These are phyloP conservation scores for Populus euphratica DNA, from an alignment of 345 rosid species.

Conservation along the genomic window DNA sequence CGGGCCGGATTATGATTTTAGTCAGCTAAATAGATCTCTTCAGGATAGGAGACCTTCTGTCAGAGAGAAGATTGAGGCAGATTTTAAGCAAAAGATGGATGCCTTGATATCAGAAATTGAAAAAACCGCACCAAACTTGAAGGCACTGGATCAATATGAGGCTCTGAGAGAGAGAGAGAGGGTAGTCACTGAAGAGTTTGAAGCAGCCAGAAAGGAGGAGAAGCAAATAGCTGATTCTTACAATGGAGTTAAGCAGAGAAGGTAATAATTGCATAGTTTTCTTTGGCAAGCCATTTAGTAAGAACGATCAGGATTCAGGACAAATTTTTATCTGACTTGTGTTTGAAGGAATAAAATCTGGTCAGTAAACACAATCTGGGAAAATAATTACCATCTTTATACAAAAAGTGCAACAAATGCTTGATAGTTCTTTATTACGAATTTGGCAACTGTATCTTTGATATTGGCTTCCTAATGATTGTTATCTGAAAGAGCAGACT, in stretches of 20 bases:
- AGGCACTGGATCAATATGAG: conserved; percentile 91
- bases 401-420: neutral
- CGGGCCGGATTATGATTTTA: conserved; percentile 72
- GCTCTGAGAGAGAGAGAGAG: conserved; percentile 80
- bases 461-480: neutral
- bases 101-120: conserved; percentile 67
- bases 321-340: neutral
- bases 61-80: conserved; percentile 70
- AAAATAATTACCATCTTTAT: neutral
- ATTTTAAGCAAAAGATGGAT: conserved; percentile 79
- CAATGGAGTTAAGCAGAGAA: conserved; percentile 73
- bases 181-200: conserved; percentile 74
- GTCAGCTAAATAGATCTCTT: conserved; percentile 69
- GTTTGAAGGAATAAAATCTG: neutral
- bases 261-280: conserved; percentile 38
- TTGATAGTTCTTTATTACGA: too few species aligned
- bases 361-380: neutral
- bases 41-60: conserved; percentile 70
- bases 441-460: neutral
- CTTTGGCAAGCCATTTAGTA: neutral
- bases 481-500: neutral
- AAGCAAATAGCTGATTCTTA: conserved; percentile 72
- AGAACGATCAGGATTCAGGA: neutral
- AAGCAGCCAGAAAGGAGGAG: conserved; percentile 83
- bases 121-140: conserved; percentile 89